phyloP scores from a whole-genome alignment of 2,329 filamentous ascomycete genomes.

The Penicillium brevicompactum region DNA sequence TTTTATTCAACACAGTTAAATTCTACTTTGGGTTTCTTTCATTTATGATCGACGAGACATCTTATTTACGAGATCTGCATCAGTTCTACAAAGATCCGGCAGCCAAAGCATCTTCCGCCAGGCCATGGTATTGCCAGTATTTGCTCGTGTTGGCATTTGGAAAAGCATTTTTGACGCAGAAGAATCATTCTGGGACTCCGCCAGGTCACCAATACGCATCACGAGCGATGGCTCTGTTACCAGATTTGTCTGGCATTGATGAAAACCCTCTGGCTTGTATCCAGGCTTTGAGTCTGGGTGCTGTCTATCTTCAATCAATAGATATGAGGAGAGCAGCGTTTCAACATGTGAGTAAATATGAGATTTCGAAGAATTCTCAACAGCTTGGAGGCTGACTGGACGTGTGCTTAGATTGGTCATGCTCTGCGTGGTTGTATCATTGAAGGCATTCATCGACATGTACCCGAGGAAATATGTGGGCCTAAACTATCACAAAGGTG shows the following conservation, averaged over 20 bases:
- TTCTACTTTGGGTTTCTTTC: slow-evolving; percentile 59
- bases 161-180: slow-evolving; percentile 53
- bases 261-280: slow-evolving; percentile 34
- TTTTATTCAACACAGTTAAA: slow-evolving; percentile 59
- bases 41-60: slow-evolving; percentile 57
- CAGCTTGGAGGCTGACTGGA: slow-evolving; percentile 1
- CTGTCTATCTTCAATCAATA: slow-evolving; percentile 45
- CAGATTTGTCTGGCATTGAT: slow-evolving; percentile 37
- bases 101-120: slow-evolving; percentile 28
- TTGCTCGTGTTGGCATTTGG: slow-evolving; percentile 59
- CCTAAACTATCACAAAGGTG: slow-evolving; percentile 26
- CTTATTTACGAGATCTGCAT: slow-evolving; percentile 40
- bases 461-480: slow-evolving; percentile 27
- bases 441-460: slow-evolving; percentile 31
- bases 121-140: slow-evolving; percentile 57
- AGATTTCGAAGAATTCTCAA: neutral
- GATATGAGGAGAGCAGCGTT: slow-evolving; percentile 45
- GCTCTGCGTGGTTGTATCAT: slow-evolving; percentile 30
- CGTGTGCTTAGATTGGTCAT: slow-evolving; percentile 26
- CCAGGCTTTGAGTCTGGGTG: slow-evolving; percentile 39
- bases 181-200: slow-evolving; percentile 30
- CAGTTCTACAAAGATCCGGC: slow-evolving; percentile 45
- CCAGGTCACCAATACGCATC: slow-evolving; percentile 44
- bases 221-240: slow-evolving; percentile 43
- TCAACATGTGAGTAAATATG: slow-evolving; percentile 35